Percentiles rank a stretch among this genome's conserved stretches.
phyloP scores from a whole-genome alignment of 2,329 filamentous ascomycete genomes.

The Fusarium mundagurra region DNA sequence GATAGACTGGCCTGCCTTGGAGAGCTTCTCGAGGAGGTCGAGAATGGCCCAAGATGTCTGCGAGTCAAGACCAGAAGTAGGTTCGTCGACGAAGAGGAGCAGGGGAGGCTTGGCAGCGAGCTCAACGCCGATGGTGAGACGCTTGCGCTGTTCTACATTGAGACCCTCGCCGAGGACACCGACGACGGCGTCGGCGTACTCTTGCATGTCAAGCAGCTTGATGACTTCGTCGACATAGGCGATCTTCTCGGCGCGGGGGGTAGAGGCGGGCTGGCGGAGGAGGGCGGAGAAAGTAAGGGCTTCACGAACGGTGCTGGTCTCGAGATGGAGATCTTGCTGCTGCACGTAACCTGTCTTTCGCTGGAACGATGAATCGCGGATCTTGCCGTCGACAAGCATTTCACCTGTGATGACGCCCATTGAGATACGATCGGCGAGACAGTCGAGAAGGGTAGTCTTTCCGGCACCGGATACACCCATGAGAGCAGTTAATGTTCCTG shows the following conservation, averaged over 20 bases:
- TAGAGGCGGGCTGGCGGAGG: constrained; percentile 55
- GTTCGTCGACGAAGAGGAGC: constrained; percentile 64
- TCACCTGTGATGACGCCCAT: constrained; percentile 77
- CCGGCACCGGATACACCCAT: constrained; percentile 65
- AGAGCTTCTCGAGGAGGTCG: constrained; percentile 73
- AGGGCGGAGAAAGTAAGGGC: constrained; percentile 55
- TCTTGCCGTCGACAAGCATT: constrained; percentile 75
- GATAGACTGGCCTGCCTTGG: constrained; percentile 60
- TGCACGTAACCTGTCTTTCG: constrained; percentile 78
- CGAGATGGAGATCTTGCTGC: constrained; percentile 66
- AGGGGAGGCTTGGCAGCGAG: constrained; percentile 56
- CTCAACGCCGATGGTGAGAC: constrained; percentile 62
- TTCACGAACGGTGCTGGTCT: constrained; percentile 58
- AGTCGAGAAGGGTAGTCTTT: constrained; percentile 73
- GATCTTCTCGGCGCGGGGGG: constrained; percentile 58
- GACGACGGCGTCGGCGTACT: constrained; percentile 66
- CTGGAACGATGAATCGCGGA: constrained; percentile 73
- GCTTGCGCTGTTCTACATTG: constrained; percentile 62
- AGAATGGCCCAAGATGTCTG: constrained; percentile 77
- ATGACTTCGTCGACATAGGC: constrained; percentile 65
- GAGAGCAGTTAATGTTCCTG: constrained; percentile 75
- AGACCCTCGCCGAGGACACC: constrained; percentile 55
- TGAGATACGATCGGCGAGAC: constrained; percentile 74
- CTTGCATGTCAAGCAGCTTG: constrained; percentile 63
- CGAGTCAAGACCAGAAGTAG: constrained; percentile 64